Evolutionary conservation across 192 early-diverging fungal species (phyloP).

Genomic region (Piromyces finnis): DNA sequence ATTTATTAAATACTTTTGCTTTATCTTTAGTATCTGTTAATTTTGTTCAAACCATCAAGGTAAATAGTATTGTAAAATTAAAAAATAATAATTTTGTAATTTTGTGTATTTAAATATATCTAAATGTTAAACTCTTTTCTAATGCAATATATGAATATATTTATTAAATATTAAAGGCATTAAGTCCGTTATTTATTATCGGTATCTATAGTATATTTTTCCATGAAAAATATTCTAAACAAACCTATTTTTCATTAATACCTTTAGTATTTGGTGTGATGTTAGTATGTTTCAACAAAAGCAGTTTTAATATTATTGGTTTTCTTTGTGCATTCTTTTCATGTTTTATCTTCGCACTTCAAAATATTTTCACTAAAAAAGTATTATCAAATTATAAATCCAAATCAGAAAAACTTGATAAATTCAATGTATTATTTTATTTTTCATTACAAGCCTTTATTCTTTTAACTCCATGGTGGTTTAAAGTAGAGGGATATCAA

Average conservation of each 20-base stretch:
- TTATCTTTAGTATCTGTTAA: constrained; percentile 61
- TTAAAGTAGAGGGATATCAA: background rate
- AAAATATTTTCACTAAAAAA: constrained; percentile 75
- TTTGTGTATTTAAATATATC: no score
- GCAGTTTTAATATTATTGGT: constrained; percentile 51
- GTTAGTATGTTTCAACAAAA: constrained; percentile 58
- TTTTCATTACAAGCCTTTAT: constrained; percentile 52
- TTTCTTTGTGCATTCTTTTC: constrained; percentile 56
- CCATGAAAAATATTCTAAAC: constrained; percentile 38
- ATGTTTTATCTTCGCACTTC: constrained; percentile 63
- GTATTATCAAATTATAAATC: constrained; percentile 20
- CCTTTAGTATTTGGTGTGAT: constrained; percentile 77
- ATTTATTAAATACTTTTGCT: constrained; percentile 62
- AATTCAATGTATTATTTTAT: constrained; percentile 73
- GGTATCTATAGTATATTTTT: constrained; percentile 53
- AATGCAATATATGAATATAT: no score
- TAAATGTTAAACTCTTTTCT: no score
- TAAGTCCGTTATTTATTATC: constrained; percentile 78
- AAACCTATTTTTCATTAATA: constrained; percentile 58
- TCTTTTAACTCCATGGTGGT: constrained; percentile 28
- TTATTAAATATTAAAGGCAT: constrained; percentile 23
- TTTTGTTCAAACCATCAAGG: constrained; percentile 81
- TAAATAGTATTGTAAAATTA: constrained; percentile 18
- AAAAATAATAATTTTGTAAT: no score
- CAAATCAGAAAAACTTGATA: constrained; percentile 56